A percentile compares a stretch with the other conserved stretches of the same genome.
phyloP scores from a whole-genome alignment of 2,329 filamentous ascomycete genomes.

The Ilyonectria sp. region DNA sequence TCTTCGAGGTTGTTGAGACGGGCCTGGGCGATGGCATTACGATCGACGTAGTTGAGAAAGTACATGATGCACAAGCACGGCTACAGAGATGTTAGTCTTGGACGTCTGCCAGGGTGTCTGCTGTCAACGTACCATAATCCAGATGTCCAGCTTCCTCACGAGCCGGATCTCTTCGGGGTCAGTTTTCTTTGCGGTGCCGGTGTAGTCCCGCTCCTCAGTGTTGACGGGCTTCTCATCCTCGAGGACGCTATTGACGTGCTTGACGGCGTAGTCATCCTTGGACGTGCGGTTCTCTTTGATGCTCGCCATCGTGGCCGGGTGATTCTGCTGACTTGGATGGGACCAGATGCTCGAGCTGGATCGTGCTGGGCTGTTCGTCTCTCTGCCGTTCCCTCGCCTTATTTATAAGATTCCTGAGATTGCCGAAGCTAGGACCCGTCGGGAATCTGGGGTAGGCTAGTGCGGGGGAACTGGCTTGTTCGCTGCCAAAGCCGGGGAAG shows the following conservation, averaged over 20 bases:
- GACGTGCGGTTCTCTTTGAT: constrained; percentile 22
- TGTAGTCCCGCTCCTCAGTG: constrained; percentile 52
- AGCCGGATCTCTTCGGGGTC: constrained; percentile 58
- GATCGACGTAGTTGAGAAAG: constrained; percentile 61
- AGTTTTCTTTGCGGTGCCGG: constrained; percentile 56
- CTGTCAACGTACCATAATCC: constrained; percentile 56
- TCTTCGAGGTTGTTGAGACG: constrained; percentile 62
- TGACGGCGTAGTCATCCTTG: constrained; percentile 37
- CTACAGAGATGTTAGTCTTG: constrained; percentile 30
- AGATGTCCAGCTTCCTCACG: constrained; percentile 58
- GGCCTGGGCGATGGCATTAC: constrained; percentile 63
- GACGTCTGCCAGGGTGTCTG: neutral
- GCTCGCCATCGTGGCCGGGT: constrained; percentile 13
- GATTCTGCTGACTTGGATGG: constrained; percentile 18
- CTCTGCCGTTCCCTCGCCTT: neutral
- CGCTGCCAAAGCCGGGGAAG: constrained; percentile 33
- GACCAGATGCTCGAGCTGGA: neutral
- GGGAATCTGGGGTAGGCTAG: constrained; percentile 32
- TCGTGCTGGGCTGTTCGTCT: neutral
- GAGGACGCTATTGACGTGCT: constrained; percentile 43
- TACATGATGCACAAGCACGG: constrained; percentile 59
- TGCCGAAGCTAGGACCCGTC: constrained; percentile 29
- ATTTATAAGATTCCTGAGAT: constrained; percentile 16
- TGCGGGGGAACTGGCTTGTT: constrained; percentile 31
- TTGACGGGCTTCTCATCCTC: constrained; percentile 43